A percentile compares a stretch with the other conserved stretches of the same genome.
Evolutionary conservation across 805 yeast species (phyloP).

Genomic region (Schizosaccharomyces octosporus): DNA sequence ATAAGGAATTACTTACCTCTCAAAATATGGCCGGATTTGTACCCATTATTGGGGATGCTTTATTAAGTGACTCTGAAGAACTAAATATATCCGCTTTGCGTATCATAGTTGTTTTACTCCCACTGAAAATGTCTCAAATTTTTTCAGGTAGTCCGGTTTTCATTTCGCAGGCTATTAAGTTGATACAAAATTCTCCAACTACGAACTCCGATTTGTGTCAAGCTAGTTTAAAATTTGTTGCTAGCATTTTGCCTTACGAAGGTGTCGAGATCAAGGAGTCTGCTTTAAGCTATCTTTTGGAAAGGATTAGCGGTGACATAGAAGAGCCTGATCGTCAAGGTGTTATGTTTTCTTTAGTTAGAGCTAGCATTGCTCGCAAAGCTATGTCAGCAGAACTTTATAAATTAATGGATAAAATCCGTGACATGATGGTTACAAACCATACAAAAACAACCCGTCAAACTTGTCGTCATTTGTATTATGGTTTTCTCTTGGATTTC

Average conservation of each 20-base stretch:
- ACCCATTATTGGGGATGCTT: conserved; percentile 38
- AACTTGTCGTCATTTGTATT: conserved; percentile 59
- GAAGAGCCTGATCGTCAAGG: conserved; percentile 79
- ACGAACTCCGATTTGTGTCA: conserved; percentile 65
- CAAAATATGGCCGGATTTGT: conserved; percentile 46
- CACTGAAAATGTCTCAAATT: conserved; percentile 35
- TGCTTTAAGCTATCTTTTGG: conserved; percentile 49
- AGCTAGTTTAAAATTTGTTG: conserved; percentile 45
- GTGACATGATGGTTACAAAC: conserved; percentile 71
- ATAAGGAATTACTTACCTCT: conserved; percentile 32
- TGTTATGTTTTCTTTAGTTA: conserved; percentile 60
- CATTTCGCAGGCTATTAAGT: conserved; percentile 16
- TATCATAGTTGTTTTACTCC: conserved; percentile 33
- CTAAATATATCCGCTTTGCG: conserved; percentile 46
- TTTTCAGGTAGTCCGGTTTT: conserved; percentile 13
- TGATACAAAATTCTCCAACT: conserved; percentile 51
- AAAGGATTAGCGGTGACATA: conserved; percentile 57
- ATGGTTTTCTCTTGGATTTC: conserved; percentile 72
- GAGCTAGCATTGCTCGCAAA: conserved; percentile 50
- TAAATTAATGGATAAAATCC: conserved; percentile 52
- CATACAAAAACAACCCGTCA: conserved; percentile 64
- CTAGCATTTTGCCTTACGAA: conserved; percentile 44
- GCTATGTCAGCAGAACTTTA: conserved; percentile 68
- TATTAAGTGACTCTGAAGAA: conserved; percentile 36
- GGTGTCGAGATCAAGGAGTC: conserved; percentile 41